phyloP scores from a whole-genome alignment of 345 rosid genomes.

The Laguncularia racemosa region DNA sequence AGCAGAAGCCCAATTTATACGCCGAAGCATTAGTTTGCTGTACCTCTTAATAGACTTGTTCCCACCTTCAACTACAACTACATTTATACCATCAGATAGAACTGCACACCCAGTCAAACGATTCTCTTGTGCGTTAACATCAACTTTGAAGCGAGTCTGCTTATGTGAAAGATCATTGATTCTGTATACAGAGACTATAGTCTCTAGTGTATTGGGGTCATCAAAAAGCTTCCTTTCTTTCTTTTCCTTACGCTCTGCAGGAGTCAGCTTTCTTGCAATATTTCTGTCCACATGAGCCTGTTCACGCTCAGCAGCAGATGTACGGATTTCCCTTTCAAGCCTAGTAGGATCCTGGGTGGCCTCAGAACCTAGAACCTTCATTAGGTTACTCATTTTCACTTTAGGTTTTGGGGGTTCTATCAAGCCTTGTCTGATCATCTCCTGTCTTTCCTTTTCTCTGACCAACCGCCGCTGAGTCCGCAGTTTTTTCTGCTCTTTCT shows the following conservation, averaged over 20 bases:
- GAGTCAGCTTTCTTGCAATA: conserved; percentile 86
- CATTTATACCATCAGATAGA: conserved; percentile 60
- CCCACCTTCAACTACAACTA: conserved; percentile 90
- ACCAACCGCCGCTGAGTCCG: conserved; percentile 90
- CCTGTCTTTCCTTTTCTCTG: conserved; percentile 86
- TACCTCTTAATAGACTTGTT: conserved; percentile 87
- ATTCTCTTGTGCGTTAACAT: conserved; percentile 85
- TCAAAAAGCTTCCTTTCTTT: conserved; percentile 91
- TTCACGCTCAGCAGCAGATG: conserved; percentile 96
- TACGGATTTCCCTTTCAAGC: conserved; percentile 89
- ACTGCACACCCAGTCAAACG: conserved; percentile 78
- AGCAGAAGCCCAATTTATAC: conserved; percentile 87
- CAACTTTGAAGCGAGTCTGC: conserved; percentile 81
- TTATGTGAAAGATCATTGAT: conserved; percentile 77
- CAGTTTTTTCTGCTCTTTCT: conserved; percentile 94
- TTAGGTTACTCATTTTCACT: conserved; percentile 90
- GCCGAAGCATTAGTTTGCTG: conserved; percentile 76
- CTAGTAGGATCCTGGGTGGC: conserved; percentile 98
- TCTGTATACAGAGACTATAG: conserved; percentile 76
- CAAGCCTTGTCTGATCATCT: conserved; percentile 95
- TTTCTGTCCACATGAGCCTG: conserved; percentile 96
- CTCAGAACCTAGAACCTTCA: conserved; percentile 96
- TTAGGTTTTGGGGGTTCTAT: conserved; percentile 87
- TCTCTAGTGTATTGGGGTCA: conserved; percentile 56
- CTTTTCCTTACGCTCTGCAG: conserved; percentile 88